A percentile compares a stretch with the other conserved stretches of the same genome.
Evolutionary conservation across 1,284 basidiomycete species (phyloP).

Genomic region (Leccinum pachyderme): DNA sequence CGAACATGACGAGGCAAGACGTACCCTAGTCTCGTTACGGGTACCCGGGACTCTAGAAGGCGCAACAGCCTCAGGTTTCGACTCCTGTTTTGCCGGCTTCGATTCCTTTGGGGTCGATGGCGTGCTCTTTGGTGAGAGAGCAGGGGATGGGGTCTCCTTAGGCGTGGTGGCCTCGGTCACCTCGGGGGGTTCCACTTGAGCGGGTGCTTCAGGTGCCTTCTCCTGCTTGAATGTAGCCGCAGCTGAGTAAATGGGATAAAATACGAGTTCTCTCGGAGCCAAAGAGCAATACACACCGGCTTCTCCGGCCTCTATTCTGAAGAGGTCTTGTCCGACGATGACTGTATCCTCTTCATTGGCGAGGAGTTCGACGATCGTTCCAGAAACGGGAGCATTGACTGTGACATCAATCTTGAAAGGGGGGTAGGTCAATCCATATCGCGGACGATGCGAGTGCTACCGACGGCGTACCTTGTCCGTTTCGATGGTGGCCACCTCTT

Average conservation of each 20-base stretch:
- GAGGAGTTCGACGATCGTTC: constrained; percentile 85
- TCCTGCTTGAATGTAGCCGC: constrained; percentile 36
- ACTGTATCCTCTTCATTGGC: constrained; percentile 95
- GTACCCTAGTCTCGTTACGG: constrained; percentile 84
- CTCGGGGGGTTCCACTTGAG: constrained; percentile 34
- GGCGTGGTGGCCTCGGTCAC: constrained; percentile 42
- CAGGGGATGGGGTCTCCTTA: constrained; percentile 46
- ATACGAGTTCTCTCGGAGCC: neutral
- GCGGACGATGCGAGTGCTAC: neutral
- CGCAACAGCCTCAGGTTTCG: constrained; percentile 35
- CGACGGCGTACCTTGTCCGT: constrained; percentile 84
- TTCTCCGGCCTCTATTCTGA: constrained; percentile 87
- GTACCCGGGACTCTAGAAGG: constrained; percentile 48
- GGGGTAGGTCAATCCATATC: constrained; percentile 6
- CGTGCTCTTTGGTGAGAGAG: constrained; percentile 39
- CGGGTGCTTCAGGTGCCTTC: constrained; percentile 36
- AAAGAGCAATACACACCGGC: constrained; percentile 45
- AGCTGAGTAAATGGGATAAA: constrained; percentile 16
- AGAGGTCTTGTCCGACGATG: constrained; percentile 91
- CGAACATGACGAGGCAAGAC: neutral
- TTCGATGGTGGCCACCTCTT: constrained; percentile 98
- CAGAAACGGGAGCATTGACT: constrained; percentile 90
- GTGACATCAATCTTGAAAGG: constrained; percentile 88
- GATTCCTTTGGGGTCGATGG: constrained; percentile 29
- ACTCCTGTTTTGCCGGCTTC: constrained; percentile 42